Evolutionary conservation across 2,329 filamentous ascomycete species (phyloP).

Genomic region (Phoma herbarum): DNA sequence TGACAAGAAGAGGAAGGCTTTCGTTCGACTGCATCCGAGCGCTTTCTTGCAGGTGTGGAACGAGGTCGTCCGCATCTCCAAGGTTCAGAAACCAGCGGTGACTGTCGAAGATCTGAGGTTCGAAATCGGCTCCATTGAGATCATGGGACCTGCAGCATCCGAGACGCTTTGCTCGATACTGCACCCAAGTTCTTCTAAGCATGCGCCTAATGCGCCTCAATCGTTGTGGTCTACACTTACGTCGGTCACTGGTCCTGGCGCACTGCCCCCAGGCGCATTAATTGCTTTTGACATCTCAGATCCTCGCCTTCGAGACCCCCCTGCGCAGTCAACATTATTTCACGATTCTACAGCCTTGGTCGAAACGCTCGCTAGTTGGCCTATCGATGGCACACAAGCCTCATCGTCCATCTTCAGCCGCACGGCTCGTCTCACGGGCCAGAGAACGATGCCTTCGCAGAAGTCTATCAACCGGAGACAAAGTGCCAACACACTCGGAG

Average conservation of each 20-base stretch:
- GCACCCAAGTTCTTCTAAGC: conserved; percentile 53
- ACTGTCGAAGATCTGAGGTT: conserved; percentile 74
- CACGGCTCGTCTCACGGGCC: conserved; percentile 69
- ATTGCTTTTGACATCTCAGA: conserved; percentile 79
- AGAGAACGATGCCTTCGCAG: conserved; percentile 74
- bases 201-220: conserved; percentile 44
- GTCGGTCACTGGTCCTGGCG: conserved; percentile 59
- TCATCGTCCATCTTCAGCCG: conserved; percentile 72
- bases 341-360: conserved; percentile 51
- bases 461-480: conserved; percentile 83
- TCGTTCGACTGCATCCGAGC: conserved; percentile 83
- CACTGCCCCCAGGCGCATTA: conserved; percentile 73
- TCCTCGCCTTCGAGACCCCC: conserved; percentile 81
- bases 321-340: conserved; percentile 58
- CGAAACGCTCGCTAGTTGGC: conserved; percentile 72
- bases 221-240: conserved; percentile 43
- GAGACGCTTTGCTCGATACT: conserved; percentile 78
- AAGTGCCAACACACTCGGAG: conserved; percentile 68
- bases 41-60: conserved; percentile 76
- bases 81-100: conserved; percentile 68
- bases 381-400: conserved; percentile 63
- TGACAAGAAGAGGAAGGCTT: conserved; percentile 61
- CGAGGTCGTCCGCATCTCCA: conserved; percentile 65
- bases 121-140: conserved; percentile 75
- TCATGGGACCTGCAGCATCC: conserved; percentile 77